A percentile compares a stretch with the other conserved stretches of the same genome.
Evolutionary conservation across 2,329 filamentous ascomycete species (phyloP).

Genomic region (Pseudocercospora fijiensis): DNA sequence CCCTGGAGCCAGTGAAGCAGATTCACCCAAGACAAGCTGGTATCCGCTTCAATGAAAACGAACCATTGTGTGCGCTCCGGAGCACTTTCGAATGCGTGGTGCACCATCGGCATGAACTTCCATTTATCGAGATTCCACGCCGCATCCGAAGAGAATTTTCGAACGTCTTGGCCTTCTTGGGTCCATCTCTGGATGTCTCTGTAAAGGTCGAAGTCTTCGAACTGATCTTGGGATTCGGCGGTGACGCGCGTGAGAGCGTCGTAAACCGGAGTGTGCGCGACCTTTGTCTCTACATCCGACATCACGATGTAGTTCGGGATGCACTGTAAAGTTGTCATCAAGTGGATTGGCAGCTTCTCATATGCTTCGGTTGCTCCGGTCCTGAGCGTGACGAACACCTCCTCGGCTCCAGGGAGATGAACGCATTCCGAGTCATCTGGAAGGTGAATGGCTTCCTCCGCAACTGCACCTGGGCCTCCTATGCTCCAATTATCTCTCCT

Average conservation of each 20-base stretch:
- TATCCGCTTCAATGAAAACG: conserved; percentile 56
- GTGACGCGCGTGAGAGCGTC: conserved; percentile 36
- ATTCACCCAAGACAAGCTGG: conserved; percentile 45
- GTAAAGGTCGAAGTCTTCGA: conserved; percentile 39
- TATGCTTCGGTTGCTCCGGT: conserved; percentile 60
- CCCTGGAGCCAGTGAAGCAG: conserved; percentile 48
- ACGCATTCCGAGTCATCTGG: conserved; percentile 19
- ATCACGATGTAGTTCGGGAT: conserved; percentile 46
- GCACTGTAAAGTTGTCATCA: conserved; percentile 57
- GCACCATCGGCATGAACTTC: conserved; percentile 59
- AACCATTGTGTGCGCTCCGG: conserved; percentile 50
- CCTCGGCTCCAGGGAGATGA: conserved; percentile 41
- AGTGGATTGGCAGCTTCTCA: conserved; percentile 57
- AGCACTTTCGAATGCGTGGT: conserved; percentile 50
- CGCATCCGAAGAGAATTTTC: conserved; percentile 33
- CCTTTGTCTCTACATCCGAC: conserved; percentile 52
- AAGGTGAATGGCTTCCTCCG: not conserved
- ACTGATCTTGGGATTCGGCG: conserved; percentile 27
- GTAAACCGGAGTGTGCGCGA: conserved; percentile 42
- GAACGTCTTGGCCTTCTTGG: conserved; percentile 34
- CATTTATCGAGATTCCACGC: conserved; percentile 58
- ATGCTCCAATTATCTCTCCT: not conserved
- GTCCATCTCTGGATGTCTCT: conserved; percentile 34
- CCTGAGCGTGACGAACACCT: conserved; percentile 59
- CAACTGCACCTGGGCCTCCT: not conserved